Evolutionary conservation across 768 basidiomycete species (phyloP).

Genomic region (Rhizopogon vesiculosus): DNA sequence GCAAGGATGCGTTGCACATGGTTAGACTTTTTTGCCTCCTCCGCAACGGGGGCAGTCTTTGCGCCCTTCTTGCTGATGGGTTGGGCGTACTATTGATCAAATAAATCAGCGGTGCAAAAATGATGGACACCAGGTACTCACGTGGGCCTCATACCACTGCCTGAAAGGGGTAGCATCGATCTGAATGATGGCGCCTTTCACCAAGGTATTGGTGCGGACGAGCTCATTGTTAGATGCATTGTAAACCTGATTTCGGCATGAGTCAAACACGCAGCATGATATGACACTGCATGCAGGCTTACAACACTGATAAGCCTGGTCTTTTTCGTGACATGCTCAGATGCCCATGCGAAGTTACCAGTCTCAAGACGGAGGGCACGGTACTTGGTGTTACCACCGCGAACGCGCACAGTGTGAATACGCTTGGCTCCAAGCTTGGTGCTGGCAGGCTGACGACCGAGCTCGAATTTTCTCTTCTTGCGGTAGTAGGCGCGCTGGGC

Average conservation of each 20-base stretch:
- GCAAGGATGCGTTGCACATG: constrained; percentile 86
- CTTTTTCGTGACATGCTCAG: constrained; percentile 91
- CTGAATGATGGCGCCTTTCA: constrained; percentile 95
- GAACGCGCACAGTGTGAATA: constrained; percentile 89
- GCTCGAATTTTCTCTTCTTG: constrained; percentile 99
- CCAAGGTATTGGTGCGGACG: constrained; percentile 98
- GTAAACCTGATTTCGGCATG: constrained; percentile 62
- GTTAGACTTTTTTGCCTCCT: constrained; percentile 79
- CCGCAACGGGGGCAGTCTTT: constrained; percentile 54
- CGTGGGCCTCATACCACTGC: constrained; percentile 99
- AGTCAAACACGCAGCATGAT: constrained; percentile 4
- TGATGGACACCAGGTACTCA: constrained; percentile 37
- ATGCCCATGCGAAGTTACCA: constrained; percentile 99
- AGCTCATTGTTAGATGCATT: constrained; percentile 99
- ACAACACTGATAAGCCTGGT: constrained; percentile 96
- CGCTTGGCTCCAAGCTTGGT: constrained; percentile 97
- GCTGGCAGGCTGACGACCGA: constrained; percentile 96
- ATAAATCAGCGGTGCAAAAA: constrained; percentile 2
- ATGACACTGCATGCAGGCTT: constrained; percentile 29
- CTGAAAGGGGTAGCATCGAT: constrained; percentile 98
- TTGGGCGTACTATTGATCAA: constrained; percentile 73
- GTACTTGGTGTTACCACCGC: constrained; percentile 94
- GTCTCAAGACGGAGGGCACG: constrained; percentile 94
- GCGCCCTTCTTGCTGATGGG: constrained; percentile 86
- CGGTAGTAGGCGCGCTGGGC: constrained; percentile 93